Percentiles rank a stretch among this genome's conserved stretches.
Evolutionary conservation across 345 rosid species (phyloP).

Genomic region (Camelina hispida): DNA sequence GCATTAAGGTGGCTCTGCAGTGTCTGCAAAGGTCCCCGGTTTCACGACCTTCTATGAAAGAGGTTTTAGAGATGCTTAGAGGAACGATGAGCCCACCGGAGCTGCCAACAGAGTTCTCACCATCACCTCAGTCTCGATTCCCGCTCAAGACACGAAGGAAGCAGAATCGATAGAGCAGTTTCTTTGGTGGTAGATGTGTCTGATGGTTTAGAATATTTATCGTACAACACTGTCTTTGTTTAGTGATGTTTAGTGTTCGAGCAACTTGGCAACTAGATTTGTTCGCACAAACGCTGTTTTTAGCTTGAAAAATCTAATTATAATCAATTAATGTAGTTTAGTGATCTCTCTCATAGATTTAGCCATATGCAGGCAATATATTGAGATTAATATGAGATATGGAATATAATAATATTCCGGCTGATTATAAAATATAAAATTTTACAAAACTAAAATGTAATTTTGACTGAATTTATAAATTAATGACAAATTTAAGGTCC

Average conservation of each 20-base stretch:
- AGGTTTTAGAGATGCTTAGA: slow-evolving; percentile 75
- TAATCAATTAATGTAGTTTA: neutral
- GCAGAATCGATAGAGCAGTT: slow-evolving; percentile 42
- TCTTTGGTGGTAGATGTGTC: neutral
- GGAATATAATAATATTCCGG: neutral
- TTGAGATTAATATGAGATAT: neutral
- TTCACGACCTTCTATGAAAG: slow-evolving; percentile 77
- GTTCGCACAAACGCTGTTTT: neutral
- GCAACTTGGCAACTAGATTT: slow-evolving; percentile 9
- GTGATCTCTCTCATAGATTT: neutral
- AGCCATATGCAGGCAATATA: neutral
- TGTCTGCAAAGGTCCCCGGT: slow-evolving; percentile 86
- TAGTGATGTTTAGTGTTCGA: neutral
- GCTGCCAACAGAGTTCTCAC: slow-evolving; percentile 80
- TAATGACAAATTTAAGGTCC: no score
- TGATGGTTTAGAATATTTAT: slow-evolving; percentile 2
- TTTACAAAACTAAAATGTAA: no score
- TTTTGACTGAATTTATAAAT: no score
- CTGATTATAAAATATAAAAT: no score
- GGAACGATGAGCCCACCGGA: slow-evolving; percentile 63
- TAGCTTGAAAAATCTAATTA: neutral
- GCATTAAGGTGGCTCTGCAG: slow-evolving; percentile 77
- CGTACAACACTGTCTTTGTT: neutral
- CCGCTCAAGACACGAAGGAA: slow-evolving; percentile 60
- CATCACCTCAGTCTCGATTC: slow-evolving; percentile 72